Conservation (phyloP, 352 stramenopile species). For the Phytophthora chlamydospora region DNA sequence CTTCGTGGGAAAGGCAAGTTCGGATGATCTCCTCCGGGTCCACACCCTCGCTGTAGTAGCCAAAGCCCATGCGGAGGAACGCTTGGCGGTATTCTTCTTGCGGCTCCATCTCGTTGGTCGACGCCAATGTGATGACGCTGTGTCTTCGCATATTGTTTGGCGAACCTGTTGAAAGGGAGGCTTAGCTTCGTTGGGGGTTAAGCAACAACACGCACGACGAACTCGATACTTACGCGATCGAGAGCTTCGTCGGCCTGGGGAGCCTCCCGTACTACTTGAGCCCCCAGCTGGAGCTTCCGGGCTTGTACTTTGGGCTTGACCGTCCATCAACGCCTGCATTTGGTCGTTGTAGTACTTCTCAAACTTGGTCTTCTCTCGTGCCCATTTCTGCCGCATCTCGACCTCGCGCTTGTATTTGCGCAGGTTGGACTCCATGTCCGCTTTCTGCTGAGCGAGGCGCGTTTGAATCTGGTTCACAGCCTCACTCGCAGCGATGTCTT, state of each 20-base stretch:
- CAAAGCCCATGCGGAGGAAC: constrained; percentile 78
- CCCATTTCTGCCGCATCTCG: constrained; percentile 76
- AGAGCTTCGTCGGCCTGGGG: constrained; percentile 14
- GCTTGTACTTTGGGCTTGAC: constrained; percentile 5
- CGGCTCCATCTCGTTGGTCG: constrained; percentile 29
- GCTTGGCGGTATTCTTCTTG: constrained; percentile 55
- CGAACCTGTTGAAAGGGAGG: constrained; percentile 8
- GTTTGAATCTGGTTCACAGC: constrained; percentile 77
- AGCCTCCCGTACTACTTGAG: neutral
- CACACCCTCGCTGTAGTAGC: constrained; percentile 51
- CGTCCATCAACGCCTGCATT: constrained; percentile 41
- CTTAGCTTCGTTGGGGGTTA: too few relatives aligned
- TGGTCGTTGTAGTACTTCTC: constrained; percentile 88
- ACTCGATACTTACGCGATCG: constrained; percentile 14
- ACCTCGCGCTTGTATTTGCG: constrained; percentile 76
- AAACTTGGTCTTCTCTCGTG: constrained; percentile 82
- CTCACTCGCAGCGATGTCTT: constrained; percentile 73
- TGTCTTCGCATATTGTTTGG: constrained; percentile 17
- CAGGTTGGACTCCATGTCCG: constrained; percentile 62
- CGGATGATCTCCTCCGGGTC: constrained; percentile 75
- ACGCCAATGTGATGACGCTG: constrained; percentile 1
- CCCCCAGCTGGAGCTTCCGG: neutral
- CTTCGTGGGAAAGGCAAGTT: constrained; percentile 67
- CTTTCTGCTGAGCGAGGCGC: constrained; percentile 69
- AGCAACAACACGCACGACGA: too few relatives aligned